Conservation (phyloP, 345 rosid species). For the Trapa bicornis region DNA sequence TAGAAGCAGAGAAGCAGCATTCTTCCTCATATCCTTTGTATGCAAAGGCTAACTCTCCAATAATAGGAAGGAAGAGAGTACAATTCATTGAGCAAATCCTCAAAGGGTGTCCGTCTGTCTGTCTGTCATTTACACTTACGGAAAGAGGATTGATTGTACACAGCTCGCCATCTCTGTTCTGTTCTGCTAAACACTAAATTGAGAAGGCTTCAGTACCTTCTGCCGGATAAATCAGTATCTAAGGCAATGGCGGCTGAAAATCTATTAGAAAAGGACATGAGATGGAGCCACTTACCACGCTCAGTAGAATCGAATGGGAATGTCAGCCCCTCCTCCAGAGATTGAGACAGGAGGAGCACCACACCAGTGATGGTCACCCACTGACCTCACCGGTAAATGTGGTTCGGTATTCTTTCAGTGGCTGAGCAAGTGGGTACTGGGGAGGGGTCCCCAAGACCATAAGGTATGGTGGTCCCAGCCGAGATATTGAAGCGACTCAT, state of each 20-base stretch:
- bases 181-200: too few species aligned
- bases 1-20: too few species aligned
- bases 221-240: too few species aligned
- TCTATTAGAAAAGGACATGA: neutral
- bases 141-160: neutral
- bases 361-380: slow-evolving; percentile 6
- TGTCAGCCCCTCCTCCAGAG: slow-evolving; percentile 26
- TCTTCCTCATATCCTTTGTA: too few species aligned
- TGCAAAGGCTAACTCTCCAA: neutral
- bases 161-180: neutral
- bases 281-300: neutral
- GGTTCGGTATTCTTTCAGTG: slow-evolving; percentile 28
- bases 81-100: neutral
- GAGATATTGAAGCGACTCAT: slow-evolving; percentile 23
- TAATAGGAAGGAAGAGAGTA: neutral
- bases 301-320: slow-evolving; percentile 12
- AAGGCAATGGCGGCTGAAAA: neutral
- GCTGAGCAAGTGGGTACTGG: slow-evolving; percentile 30
- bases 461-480: slow-evolving; percentile 28
- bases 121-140: neutral
- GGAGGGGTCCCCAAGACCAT: slow-evolving; percentile 25
- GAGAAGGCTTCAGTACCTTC: too few species aligned
- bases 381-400: slow-evolving; percentile 26
- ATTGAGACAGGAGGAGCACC: slow-evolving; percentile 15
- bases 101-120: neutral